A percentile compares a stretch with the other conserved stretches of the same genome.
phyloP scores from a whole-genome alignment of 805 yeast species.

The Teunomyces pallodes region DNA sequence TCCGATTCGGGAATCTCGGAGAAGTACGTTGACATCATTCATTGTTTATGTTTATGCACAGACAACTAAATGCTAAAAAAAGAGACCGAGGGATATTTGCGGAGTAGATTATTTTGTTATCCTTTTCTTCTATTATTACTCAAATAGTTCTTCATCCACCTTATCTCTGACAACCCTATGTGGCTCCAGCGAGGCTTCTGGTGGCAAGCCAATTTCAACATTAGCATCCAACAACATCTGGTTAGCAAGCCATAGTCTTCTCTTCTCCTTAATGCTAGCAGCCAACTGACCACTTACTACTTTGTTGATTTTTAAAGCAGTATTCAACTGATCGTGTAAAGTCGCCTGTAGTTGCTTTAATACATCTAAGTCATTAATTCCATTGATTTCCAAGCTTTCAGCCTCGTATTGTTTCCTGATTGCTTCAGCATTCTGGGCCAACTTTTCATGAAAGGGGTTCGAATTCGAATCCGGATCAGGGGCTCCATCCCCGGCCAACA shows the following conservation, averaged over 20 bases:
- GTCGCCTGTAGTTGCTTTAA: constrained; percentile 23
- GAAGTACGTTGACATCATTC: not conserved
- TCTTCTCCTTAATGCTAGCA: constrained; percentile 23
- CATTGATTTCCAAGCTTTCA: constrained; percentile 9
- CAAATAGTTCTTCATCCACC: constrained; percentile 16
- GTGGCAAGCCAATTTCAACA: constrained; percentile 35
- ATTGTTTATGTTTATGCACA: not conserved
- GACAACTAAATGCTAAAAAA: not conserved
- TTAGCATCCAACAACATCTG: constrained; percentile 45
- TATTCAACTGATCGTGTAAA: constrained; percentile 31
- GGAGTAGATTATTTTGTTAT: not conserved
- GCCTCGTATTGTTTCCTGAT: constrained; percentile 1
- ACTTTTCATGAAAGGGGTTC: constrained; percentile 7
- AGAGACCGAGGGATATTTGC: not conserved
- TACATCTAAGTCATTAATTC: constrained; percentile 13
- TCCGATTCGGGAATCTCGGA: not conserved
- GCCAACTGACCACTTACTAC: constrained; percentile 30
- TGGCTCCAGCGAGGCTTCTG: constrained; percentile 9
- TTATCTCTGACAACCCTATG: constrained; percentile 14
- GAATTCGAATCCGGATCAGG: constrained; percentile 1
- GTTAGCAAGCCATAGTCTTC: constrained; percentile 40
- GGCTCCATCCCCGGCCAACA: constrained; percentile 5
- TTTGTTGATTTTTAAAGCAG: constrained; percentile 38
- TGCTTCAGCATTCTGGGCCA: constrained; percentile 6
- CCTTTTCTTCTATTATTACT: not conserved